phyloP scores from a whole-genome alignment of 495 filamentous ascomycete species.

The Penicillium odoratum region DNA sequence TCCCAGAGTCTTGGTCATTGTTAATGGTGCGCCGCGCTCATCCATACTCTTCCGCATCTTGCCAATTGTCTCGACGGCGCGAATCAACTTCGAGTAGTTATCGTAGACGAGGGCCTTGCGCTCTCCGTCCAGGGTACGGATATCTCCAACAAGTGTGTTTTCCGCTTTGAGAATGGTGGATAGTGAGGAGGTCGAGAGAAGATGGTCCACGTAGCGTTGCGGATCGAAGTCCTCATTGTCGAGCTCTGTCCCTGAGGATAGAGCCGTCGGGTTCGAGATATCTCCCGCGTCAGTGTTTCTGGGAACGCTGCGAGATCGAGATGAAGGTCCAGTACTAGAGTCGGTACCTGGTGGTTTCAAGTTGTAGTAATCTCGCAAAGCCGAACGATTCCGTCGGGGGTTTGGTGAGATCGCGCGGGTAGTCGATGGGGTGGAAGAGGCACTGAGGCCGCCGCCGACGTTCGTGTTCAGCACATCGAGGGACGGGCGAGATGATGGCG shows the following conservation, averaged over 20 bases:
- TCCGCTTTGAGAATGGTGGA: constrained; percentile 62
- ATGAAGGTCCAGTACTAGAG: constrained; percentile 9
- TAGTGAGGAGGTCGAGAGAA: constrained; percentile 57
- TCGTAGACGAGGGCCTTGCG: constrained; percentile 97
- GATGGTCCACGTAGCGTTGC: constrained; percentile 46
- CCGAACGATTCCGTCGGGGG: constrained; percentile 69
- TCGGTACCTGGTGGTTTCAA: constrained; percentile 58
- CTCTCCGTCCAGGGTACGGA: constrained; percentile 87
- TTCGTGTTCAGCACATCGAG: constrained; percentile 59
- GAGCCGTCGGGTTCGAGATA: constrained; percentile 31
- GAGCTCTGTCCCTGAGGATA: constrained; percentile 45
- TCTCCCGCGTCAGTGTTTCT: constrained; percentile 42
- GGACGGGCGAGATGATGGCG: constrained; percentile 69
- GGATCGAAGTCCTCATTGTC: constrained; percentile 49
- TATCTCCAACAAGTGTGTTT: constrained; percentile 63
- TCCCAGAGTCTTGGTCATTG: constrained; percentile 63
- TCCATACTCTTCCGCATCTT: constrained; percentile 58
- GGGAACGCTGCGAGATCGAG: constrained; percentile 41
- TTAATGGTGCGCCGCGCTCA: constrained; percentile 46
- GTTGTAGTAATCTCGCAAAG: constrained; percentile 92
- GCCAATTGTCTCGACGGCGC: constrained; percentile 91
- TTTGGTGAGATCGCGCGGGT: constrained; percentile 50
- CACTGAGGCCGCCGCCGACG: constrained; percentile 50
- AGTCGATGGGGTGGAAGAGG: constrained; percentile 46
- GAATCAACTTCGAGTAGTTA: constrained; percentile 95